Base-by-base conservation (phyloP, 2,329 filamentous ascomycete species). In the Stemphylium beticola region DNA sequence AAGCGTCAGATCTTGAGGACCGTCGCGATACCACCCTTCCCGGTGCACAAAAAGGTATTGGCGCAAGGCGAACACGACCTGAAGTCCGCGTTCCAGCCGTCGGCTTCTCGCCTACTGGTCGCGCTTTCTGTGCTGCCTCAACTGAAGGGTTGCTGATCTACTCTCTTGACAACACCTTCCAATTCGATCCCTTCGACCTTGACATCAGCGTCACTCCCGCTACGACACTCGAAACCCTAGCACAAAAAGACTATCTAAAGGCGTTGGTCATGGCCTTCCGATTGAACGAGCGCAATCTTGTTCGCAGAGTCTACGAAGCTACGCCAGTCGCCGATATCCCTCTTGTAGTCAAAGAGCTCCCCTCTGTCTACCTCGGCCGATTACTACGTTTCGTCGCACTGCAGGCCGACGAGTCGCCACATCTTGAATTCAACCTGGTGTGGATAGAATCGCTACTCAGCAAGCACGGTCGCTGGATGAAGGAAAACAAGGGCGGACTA, bases 251-350 rank as follows among this genome's bases (percentile, higher is more conserved):
- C 71, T 96, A 91, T 75, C 84, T 98, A 60, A 96, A 95, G 77
- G 93, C 95, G 1, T 81, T 99, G 5, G 87, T 97, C 60, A 99
- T 99, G 95, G 90, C 93, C 1, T 99, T 99, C 82, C 89, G 96
- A 5, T 87, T 99, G 54, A 97, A 96, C 77, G 91, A 96, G 74
- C 83, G 87, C 4, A 85, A 87, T 18, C 82, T 99, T 41, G 86
- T 97, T 58, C 89, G 90, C 65, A 87, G 87, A 49, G 91, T 97
- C 15, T 98, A 96, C 78, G 89, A 96, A 76, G 84, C 86, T 2
- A 88, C 93, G 20, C 93, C 95, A 1, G 82, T 88, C 37, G 76
- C 81, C 2, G 89, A 93, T 62, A 90, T 98, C 41, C 71, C 84
- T 0, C 85, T 96, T 8, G 87, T 96, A 0, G 90, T 96, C 20